phyloP scores from a whole-genome alignment of 768 basidiomycete species.

The Auricularia cornea region DNA sequence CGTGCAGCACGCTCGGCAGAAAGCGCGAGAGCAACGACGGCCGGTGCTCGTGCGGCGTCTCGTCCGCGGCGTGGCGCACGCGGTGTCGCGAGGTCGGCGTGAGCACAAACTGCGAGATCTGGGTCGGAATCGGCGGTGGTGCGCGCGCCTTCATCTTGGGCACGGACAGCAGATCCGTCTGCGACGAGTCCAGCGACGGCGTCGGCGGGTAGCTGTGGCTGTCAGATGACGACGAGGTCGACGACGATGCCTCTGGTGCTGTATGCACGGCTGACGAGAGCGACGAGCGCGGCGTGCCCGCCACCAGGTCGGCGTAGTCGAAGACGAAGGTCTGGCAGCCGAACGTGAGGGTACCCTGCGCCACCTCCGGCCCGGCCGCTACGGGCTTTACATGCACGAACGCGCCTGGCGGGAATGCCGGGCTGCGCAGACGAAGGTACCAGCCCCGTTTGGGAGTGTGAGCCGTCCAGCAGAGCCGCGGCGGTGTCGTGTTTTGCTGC shows the following conservation, averaged over 20 bases:
- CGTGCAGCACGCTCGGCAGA: constrained; percentile 21
- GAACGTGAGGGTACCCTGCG: constrained; percentile 26
- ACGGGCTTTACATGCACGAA: constrained; percentile 29
- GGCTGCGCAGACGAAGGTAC: constrained; percentile 73
- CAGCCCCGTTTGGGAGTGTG: constrained; percentile 76
- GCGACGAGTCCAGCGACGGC: constrained; percentile 21
- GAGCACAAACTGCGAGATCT: constrained; percentile 24
- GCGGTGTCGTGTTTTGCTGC: constrained; percentile 56
- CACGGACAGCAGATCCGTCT: constrained; percentile 20
- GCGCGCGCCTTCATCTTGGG: background rate
- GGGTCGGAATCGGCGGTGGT: constrained; percentile 2
- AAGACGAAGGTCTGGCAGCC: constrained; percentile 25
- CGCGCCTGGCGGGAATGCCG: constrained; percentile 50
- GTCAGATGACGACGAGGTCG: constrained; percentile 11
- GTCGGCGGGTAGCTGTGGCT: constrained; percentile 5
- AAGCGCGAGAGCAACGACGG: constrained; percentile 6
- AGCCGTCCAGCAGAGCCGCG: constrained; percentile 61
- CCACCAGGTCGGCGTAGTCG: constrained; percentile 3
- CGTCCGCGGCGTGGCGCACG: constrained; percentile 10
- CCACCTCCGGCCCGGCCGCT: constrained; percentile 20
- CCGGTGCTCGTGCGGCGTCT: constrained; percentile 4
- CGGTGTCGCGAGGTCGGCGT: constrained; percentile 21
- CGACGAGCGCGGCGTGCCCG: background rate
- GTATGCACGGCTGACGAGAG: constrained; percentile 7
- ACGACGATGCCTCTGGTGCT: constrained; percentile 15